A percentile compares a stretch with the other conserved stretches of the same genome.
These are phyloP conservation scores for Fusarium sp. DNA, from an alignment of 2,329 filamentous ascomycete genomes.

Conservation along the genomic window DNA sequence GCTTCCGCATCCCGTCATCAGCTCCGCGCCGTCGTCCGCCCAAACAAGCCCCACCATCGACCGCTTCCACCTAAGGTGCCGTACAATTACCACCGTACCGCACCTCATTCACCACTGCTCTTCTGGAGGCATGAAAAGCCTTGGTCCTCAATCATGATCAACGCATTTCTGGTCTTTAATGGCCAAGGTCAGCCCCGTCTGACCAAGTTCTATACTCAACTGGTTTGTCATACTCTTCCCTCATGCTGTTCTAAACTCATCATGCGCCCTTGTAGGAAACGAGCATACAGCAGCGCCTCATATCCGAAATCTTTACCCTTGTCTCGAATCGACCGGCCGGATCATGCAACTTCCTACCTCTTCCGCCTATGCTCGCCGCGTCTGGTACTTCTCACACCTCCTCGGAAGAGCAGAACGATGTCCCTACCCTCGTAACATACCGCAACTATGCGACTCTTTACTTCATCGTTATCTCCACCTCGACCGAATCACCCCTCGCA, in stretches of 20 bases:
- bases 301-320: conserved; percentile 96
- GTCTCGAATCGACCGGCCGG: conserved; percentile 91
- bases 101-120: background rate
- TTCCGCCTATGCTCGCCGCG: conserved; percentile 72
- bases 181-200: conserved; percentile 96
- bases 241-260: conserved; percentile 7
- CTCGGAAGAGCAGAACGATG: conserved; percentile 81
- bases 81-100: background rate
- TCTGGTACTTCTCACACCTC: conserved; percentile 72
- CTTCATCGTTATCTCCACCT: conserved; percentile 97
- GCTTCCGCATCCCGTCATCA: conserved; percentile 30
- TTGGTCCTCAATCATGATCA: conserved; percentile 77
- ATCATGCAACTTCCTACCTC: conserved; percentile 95
- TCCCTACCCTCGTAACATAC: conserved; percentile 95
- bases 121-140: conserved; percentile 36
- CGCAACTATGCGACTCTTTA: conserved; percentile 98
- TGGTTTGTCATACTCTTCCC: conserved; percentile 63
- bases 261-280: conserved; percentile 76
- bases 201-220: conserved; percentile 98
- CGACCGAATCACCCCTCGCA: conserved; percentile 93
- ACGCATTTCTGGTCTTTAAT: conserved; percentile 98
- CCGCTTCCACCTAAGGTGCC: conserved; percentile 10
- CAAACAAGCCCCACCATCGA: conserved; percentile 39
- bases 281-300: conserved; percentile 94
- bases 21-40: conserved; percentile 15